Conservation (phyloP, 2,329 filamentous ascomycete genomes). For the Aspergillus pseudotamarii region DNA sequence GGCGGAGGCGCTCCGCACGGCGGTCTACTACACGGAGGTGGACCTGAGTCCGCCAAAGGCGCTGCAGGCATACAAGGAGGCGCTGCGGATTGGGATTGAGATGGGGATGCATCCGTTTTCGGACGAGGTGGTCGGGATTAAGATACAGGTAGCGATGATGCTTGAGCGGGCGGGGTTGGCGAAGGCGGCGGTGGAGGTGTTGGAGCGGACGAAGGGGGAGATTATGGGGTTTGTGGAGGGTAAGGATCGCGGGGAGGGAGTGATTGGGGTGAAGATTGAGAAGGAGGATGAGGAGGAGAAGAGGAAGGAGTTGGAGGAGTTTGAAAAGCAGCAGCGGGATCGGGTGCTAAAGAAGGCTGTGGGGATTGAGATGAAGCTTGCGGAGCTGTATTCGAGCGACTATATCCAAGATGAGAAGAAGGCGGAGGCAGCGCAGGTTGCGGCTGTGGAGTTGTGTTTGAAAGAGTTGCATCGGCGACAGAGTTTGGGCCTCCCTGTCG, state of each 20-base stretch:
- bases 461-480: conserved; percentile 72
- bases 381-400: conserved; percentile 76
- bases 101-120: conserved; percentile 83
- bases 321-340: conserved; percentile 54
- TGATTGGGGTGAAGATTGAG: conserved; percentile 21
- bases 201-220: conserved; percentile 75
- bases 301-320: conserved; percentile 28
- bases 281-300: conserved; percentile 28
- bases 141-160: conserved; percentile 77
- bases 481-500: conserved; percentile 67
- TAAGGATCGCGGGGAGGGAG: conserved; percentile 19
- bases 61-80: conserved; percentile 79
- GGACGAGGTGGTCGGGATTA: conserved; percentile 87
- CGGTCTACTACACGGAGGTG: conserved; percentile 83
- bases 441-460: conserved; percentile 79
- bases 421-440: conserved; percentile 74
- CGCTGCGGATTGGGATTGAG: conserved; percentile 72
- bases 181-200: conserved; percentile 70
- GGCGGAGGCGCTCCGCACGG: conserved; percentile 70
- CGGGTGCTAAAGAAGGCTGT: conserved; percentile 74
- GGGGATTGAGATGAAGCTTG: conserved; percentile 79
- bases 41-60: conserved; percentile 74
- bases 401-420: conserved; percentile 73
- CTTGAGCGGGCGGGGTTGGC: conserved; percentile 76
- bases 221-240: conserved; percentile 52